Conservation (phyloP, 2,329 filamentous ascomycete genomes). For the Metarhizium humberi region DNA sequence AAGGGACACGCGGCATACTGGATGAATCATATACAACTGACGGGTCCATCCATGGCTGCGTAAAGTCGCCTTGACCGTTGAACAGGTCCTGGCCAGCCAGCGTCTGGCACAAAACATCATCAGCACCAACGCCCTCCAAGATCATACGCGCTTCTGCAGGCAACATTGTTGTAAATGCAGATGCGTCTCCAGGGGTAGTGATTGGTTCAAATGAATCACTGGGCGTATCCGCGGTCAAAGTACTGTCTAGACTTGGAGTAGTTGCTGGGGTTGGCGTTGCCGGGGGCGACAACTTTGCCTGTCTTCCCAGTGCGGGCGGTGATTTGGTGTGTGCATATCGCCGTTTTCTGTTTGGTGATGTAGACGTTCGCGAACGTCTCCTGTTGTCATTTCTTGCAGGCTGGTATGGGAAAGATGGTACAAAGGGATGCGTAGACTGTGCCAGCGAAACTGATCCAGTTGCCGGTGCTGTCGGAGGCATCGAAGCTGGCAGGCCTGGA, state of each 20-base stretch:
- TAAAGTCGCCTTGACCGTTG: neutral
- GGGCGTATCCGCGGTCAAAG: conserved; percentile 11
- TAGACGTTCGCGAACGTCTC: neutral
- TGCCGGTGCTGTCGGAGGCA: neutral
- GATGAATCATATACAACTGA: neutral
- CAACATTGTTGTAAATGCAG: conserved; percentile 32
- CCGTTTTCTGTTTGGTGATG: neutral
- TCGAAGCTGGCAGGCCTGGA: neutral
- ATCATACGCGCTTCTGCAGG: conserved; percentile 34
- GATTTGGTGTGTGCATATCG: neutral
- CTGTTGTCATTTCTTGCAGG: neutral
- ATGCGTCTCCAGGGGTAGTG: conserved; percentile 11
- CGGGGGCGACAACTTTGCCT: neutral
- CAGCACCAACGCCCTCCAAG: conserved; percentile 21
- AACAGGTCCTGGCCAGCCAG: conserved; percentile 10
- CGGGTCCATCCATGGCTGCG: neutral
- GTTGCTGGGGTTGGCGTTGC: neutral
- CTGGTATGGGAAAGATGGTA: neutral
- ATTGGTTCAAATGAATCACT: conserved; percentile 7
- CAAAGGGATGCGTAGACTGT: neutral
- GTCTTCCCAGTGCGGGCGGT: neutral
- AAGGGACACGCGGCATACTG: conserved; percentile 1
- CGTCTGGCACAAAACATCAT: conserved; percentile 12
- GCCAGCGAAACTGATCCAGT: neutral
- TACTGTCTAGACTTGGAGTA: conserved; percentile 3